These are phyloP conservation scores for Phaeosphaeria sp. DNA, from an alignment of 2,329 filamentous ascomycete species.

Conservation along the genomic window DNA sequence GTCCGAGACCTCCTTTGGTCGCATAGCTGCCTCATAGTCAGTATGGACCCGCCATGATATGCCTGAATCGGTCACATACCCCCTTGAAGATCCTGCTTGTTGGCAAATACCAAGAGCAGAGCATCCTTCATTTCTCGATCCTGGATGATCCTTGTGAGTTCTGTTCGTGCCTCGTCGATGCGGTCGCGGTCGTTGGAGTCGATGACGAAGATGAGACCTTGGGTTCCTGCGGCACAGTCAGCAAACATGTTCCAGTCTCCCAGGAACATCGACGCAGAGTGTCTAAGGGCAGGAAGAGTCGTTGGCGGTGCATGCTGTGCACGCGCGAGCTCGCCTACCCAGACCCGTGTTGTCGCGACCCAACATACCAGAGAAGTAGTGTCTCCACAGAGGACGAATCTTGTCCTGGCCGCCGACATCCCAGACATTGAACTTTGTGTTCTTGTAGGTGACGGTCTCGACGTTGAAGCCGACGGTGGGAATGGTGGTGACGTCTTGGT, in stretches of 20 bases:
- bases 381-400: constrained; percentile 98
- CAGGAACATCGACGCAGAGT: neutral
- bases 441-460: constrained; percentile 99
- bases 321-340: constrained; percentile 39
- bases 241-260: neutral
- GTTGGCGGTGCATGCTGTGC: constrained; percentile 18
- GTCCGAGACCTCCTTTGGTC: constrained; percentile 58
- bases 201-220: constrained; percentile 99
- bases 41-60: constrained; percentile 1
- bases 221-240: constrained; percentile 67
- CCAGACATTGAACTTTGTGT: constrained; percentile 99
- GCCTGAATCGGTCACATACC: constrained; percentile 63
- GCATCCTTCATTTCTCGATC: constrained; percentile 98
- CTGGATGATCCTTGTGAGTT: constrained; percentile 97
- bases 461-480: constrained; percentile 99
- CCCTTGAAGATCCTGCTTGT: constrained; percentile 96
- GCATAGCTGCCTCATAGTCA: constrained; percentile 50
- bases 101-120: constrained; percentile 95
- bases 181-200: constrained; percentile 98
- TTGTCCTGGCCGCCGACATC: constrained; percentile 99
- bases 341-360: constrained; percentile 26
- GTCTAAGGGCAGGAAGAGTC: constrained; percentile 12
- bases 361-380: constrained; percentile 88
- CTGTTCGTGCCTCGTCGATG: constrained; percentile 94
- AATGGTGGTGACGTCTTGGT: constrained; percentile 98